These are phyloP conservation scores for Wickerhamomyces chaumierensis DNA, from an alignment of 805 yeast species.

Conservation along the genomic window DNA sequence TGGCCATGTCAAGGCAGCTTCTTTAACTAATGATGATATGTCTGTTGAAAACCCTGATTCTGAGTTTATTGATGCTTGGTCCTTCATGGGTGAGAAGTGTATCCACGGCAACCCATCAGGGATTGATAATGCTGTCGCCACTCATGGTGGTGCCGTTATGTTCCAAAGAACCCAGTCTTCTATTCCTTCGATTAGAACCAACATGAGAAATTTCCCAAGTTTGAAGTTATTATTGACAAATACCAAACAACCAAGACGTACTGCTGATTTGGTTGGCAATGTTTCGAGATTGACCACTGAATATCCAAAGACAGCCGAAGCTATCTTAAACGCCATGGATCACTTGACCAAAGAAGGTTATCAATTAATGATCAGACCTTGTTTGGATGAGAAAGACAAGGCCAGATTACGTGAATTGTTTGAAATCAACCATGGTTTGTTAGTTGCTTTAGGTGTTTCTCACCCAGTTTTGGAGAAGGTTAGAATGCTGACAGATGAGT, in stretches of 20 bases:
- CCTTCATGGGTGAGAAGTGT: constrained; percentile 88
- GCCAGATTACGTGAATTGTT: constrained; percentile 47
- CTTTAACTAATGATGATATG: constrained; percentile 23
- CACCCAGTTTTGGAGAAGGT: constrained; percentile 84
- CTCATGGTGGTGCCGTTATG: constrained; percentile 92
- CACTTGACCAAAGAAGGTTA: constrained; percentile 65
- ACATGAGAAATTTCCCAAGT: constrained; percentile 65
- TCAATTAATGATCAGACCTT: constrained; percentile 43
- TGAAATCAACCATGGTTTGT: constrained; percentile 76
- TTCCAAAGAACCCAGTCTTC: constrained; percentile 54
- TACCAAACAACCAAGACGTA: constrained; percentile 78
- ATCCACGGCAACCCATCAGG: constrained; percentile 97
- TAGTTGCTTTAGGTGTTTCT: constrained; percentile 80
- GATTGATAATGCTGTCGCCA: constrained; percentile 91
- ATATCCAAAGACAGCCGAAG: constrained; percentile 42
- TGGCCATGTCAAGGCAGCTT: constrained; percentile 35
- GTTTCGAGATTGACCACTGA: constrained; percentile 47
- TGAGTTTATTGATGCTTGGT: constrained; percentile 70
- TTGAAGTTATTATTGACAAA: constrained; percentile 69
- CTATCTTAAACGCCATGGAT: constrained; percentile 69
- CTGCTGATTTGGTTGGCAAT: constrained; percentile 70
- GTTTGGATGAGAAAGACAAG: constrained; percentile 30
- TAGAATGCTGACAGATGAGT: constrained; percentile 50
- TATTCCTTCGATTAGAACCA: constrained; percentile 50
- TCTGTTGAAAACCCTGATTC: constrained; percentile 30